A percentile compares a stretch with the other conserved stretches of the same genome.
Evolutionary conservation across 2,329 filamentous ascomycete species (phyloP).

Genomic region (Aspergillaceae sp.): DNA sequence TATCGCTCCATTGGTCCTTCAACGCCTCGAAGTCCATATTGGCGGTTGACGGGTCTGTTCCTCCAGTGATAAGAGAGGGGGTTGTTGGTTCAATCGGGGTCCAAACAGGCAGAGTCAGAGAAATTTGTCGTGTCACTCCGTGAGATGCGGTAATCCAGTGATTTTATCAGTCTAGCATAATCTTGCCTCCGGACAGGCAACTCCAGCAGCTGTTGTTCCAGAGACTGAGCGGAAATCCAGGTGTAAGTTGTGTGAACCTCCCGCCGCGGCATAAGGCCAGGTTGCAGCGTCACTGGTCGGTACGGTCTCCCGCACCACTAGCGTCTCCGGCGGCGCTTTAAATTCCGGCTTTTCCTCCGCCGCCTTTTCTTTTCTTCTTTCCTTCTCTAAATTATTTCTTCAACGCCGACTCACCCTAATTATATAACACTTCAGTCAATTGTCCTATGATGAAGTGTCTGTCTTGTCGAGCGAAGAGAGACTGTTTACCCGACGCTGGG

Average conservation of each 20-base stretch:
- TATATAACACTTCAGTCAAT: slow-evolving; percentile 39
- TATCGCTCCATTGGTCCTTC: slow-evolving; percentile 93
- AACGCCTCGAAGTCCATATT: slow-evolving; percentile 85
- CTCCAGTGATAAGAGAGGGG: slow-evolving; percentile 19
- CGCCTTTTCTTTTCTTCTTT: slow-evolving; percentile 29
- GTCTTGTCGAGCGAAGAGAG: slow-evolving; percentile 61
- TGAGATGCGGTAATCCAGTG: slow-evolving; percentile 11
- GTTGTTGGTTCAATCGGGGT: neutral
- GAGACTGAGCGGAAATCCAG: slow-evolving; percentile 20
- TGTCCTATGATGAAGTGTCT: slow-evolving; percentile 48
- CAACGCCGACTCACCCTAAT: slow-evolving; percentile 42
- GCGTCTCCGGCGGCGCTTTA: slow-evolving; percentile 16
- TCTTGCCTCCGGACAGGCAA: slow-evolving; percentile 21
- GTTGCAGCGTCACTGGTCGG: slow-evolving; percentile 35
- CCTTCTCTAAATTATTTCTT: slow-evolving; percentile 43
- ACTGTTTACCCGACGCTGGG: slow-evolving; percentile 58
- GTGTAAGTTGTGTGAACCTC: slow-evolving; percentile 30
- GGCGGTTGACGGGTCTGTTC: slow-evolving; percentile 14
- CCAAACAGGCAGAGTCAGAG: slow-evolving; percentile 8
- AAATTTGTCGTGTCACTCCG: slow-evolving; percentile 13
- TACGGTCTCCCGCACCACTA: slow-evolving; percentile 25
- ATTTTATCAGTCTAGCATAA: slow-evolving; percentile 21
- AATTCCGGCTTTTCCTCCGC: slow-evolving; percentile 19
- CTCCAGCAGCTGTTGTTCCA: slow-evolving; percentile 22
- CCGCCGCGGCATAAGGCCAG: slow-evolving; percentile 34